A percentile compares a stretch with the other conserved stretches of the same genome.
phyloP scores from a whole-genome alignment of 2,329 filamentous ascomycete genomes.

The Fusarium sp. region DNA sequence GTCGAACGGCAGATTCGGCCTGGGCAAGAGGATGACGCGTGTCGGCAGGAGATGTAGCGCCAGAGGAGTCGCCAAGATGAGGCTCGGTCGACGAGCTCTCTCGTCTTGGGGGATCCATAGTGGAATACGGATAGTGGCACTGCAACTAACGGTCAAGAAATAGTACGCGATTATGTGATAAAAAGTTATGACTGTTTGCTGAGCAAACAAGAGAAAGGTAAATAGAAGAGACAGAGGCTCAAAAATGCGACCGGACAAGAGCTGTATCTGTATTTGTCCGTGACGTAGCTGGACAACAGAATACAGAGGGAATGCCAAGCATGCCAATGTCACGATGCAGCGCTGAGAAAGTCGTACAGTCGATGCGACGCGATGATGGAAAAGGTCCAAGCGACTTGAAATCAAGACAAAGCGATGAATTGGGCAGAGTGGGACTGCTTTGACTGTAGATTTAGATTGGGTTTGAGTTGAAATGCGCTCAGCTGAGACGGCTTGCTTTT shows the following conservation, averaged over 20 bases:
- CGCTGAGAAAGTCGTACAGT: constrained; percentile 33
- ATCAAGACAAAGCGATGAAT: constrained; percentile 18
- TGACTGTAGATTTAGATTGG: constrained; percentile 26
- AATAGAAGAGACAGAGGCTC: constrained; percentile 10
- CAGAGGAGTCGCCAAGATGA: constrained; percentile 55
- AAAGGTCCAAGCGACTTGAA: constrained; percentile 29
- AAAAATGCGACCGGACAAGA: constrained; percentile 20
- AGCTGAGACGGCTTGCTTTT: constrained; percentile 13
- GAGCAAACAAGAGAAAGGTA: constrained; percentile 13
- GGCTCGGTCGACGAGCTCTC: constrained; percentile 55
- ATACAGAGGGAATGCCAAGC: constrained; percentile 48
- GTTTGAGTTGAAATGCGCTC: constrained; percentile 27
- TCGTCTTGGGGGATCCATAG: constrained; percentile 61
- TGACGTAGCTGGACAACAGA: constrained; percentile 27
- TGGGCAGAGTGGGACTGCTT: constrained; percentile 16
- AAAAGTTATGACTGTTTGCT: constrained; percentile 19
- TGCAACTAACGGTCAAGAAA: constrained; percentile 22
- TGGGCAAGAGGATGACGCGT: constrained; percentile 58
- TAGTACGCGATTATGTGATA: constrained; percentile 17
- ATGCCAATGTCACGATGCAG: constrained; percentile 47
- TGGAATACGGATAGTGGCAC: constrained; percentile 21
- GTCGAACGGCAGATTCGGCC: constrained; percentile 54
- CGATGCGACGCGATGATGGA: constrained; percentile 35
- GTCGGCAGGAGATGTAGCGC: constrained; percentile 64
- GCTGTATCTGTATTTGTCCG: constrained; percentile 27